Conservation (phyloP, 257 asterid genomes). For the Solanum piurae region DNA sequence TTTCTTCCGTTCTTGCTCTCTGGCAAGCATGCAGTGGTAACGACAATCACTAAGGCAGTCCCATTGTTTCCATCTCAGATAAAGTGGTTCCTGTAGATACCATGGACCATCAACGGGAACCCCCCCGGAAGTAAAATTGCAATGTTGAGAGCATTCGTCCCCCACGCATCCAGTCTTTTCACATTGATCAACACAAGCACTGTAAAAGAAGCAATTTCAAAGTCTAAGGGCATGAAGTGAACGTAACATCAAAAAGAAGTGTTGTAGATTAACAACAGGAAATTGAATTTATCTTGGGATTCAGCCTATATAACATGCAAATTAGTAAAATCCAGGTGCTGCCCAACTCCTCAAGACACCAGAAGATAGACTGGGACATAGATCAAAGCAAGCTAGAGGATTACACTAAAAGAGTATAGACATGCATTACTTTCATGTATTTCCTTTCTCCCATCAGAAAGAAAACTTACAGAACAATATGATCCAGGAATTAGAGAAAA, state of each 20-base stretch:
- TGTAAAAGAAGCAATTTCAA: slow-evolving; percentile 18
- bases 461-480: not conserved
- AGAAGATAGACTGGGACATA: not conserved
- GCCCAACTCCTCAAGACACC: not conserved
- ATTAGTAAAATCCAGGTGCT: not conserved
- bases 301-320: not conserved
- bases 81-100: slow-evolving; percentile 91
- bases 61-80: slow-evolving; percentile 78
- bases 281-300: not conserved
- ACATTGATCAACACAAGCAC: slow-evolving; percentile 64
- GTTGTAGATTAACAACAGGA: not conserved
- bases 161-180: slow-evolving; percentile 87
- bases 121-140: slow-evolving; percentile 59
- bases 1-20: slow-evolving; percentile 61
- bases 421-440: not conserved
- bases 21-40: slow-evolving; percentile 67
- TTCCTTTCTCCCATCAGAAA: not conserved
- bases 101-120: slow-evolving; percentile 59
- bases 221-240: not conserved
- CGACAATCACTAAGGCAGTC: slow-evolving; percentile 74
- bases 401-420: not conserved
- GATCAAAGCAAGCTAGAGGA: not conserved
- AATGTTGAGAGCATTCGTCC: slow-evolving; percentile 64
- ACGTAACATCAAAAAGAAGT: not conserved
- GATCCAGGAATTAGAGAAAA: not conserved